Evolutionary conservation across 2,329 filamentous ascomycete genomes (phyloP).

Genomic region (Claviceps sp.): DNA sequence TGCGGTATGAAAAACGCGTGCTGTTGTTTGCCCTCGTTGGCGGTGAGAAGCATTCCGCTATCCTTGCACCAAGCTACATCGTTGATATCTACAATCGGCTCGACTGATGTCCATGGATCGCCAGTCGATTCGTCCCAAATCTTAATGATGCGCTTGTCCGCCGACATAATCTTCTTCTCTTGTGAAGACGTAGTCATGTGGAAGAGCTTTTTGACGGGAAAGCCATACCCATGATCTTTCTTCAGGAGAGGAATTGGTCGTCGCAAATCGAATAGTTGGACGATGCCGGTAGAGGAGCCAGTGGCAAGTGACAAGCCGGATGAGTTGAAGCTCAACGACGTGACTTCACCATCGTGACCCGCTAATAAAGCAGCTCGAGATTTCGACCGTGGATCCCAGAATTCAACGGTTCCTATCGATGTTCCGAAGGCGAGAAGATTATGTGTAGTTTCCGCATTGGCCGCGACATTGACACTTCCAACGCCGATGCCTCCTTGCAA

Average conservation of each 20-base stretch:
- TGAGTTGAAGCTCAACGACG: conserved; percentile 72
- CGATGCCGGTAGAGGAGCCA: conserved; percentile 75
- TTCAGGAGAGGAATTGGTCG: conserved; percentile 73
- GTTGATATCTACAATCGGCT: conserved; percentile 89
- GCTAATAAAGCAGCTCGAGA: conserved; percentile 67
- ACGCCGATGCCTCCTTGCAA: conserved; percentile 78
- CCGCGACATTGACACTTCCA: conserved; percentile 75
- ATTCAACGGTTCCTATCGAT: conserved; percentile 86
- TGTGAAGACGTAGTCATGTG: conserved; percentile 58
- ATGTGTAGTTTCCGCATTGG: conserved; percentile 79
- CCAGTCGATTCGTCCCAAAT: conserved; percentile 80
- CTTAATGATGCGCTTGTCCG: conserved; percentile 94
- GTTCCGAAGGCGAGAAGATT: conserved; percentile 90
- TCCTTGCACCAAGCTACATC: conserved; percentile 86
- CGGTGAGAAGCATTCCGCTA: conserved; percentile 88
- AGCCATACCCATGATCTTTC: conserved; percentile 94
- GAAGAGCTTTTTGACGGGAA: conserved; percentile 74
- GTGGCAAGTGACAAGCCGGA: conserved; percentile 76
- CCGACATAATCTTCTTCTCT: conserved; percentile 77
- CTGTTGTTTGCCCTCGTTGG: conserved; percentile 91
- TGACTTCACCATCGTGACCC: conserved; percentile 59
- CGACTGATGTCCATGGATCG: conserved; percentile 86
- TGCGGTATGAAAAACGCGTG: conserved; percentile 93
- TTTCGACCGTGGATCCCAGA: conserved; percentile 84
- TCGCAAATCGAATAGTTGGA: conserved; percentile 85